Percentiles rank a stretch among this genome's conserved stretches.
phyloP scores from a whole-genome alignment of 331 rosid genomes.

The Saraca asoca region DNA sequence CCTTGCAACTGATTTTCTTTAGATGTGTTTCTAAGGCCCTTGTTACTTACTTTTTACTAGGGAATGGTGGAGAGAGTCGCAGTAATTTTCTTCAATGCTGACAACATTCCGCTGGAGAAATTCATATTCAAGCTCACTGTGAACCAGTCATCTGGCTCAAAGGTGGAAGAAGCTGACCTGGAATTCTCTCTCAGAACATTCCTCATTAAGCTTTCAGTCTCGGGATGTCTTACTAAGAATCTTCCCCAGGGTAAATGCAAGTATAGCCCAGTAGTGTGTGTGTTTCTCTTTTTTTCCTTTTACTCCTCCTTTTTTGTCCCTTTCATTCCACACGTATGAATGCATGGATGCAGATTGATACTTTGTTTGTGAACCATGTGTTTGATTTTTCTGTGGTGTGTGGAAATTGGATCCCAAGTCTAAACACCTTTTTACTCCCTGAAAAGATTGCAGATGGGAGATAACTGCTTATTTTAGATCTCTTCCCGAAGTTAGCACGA shows the following conservation, averaged over 20 bases:
- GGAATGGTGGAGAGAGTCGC: constrained; percentile 78
- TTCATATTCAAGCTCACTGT: constrained; percentile 69
- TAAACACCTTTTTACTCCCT: constrained; percentile 12
- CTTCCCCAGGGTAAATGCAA: constrained; percentile 57
- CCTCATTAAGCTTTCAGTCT: constrained; percentile 68
- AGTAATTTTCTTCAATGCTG: constrained; percentile 60
- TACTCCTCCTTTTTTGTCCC: no score
- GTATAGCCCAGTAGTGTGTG: no score
- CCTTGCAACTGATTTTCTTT: constrained; percentile 23
- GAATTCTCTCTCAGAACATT: constrained; percentile 80
- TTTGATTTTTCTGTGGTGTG: constrained; percentile 6
- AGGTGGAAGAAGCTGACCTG: constrained; percentile 62
- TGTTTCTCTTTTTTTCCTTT: no score
- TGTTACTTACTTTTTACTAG: constrained; percentile 39
- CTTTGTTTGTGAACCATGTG: constrained; percentile 23
- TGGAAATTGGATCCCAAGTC: neutral
- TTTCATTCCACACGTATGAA: no score
- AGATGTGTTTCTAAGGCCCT: constrained; percentile 20
- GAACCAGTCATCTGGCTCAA: constrained; percentile 59
- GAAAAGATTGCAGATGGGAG: constrained; percentile 81
- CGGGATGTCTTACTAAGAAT: constrained; percentile 63
- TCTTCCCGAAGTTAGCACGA: constrained; percentile 58
- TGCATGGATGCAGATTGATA: neutral
- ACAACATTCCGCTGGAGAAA: constrained; percentile 60
- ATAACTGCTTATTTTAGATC: constrained; percentile 67